These are phyloP conservation scores for Quercus lobata DNA, from an alignment of 331 rosid species.

Conservation along the genomic window DNA sequence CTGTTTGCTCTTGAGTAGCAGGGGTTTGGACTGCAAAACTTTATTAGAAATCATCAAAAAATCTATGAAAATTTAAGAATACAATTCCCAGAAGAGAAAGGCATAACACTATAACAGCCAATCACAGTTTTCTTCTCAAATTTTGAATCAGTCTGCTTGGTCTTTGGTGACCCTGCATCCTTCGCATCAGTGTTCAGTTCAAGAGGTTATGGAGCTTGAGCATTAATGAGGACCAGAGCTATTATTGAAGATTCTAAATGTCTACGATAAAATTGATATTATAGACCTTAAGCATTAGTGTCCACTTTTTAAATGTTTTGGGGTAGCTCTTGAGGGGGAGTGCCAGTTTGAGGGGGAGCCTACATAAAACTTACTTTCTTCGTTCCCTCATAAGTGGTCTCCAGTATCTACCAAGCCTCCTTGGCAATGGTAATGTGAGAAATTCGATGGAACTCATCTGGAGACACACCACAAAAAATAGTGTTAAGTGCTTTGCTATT, in stretches of 20 bases:
- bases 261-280: neutral
- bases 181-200: slow-evolving; percentile 38
- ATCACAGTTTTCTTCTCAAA: slow-evolving; percentile 44
- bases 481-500: too few relatives aligned
- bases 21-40: slow-evolving; percentile 65
- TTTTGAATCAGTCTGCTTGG: slow-evolving; percentile 4
- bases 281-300: neutral
- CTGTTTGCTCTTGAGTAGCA: slow-evolving; percentile 28
- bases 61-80: neutral
- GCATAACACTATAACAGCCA: slow-evolving; percentile 31
- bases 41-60: neutral
- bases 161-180: slow-evolving; percentile 38
- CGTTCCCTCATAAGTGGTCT: too few relatives aligned
- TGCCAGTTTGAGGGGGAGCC: too few relatives aligned
- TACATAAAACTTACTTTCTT: too few relatives aligned
- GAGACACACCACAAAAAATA: too few relatives aligned
- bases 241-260: too few relatives aligned
- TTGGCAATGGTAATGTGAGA: too few relatives aligned
- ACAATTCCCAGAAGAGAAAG: neutral
- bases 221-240: neutral
- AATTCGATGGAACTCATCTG: too few relatives aligned
- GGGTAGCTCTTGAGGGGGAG: too few relatives aligned
- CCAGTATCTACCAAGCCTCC: too few relatives aligned
- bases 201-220: neutral
- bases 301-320: too few relatives aligned